Base-by-base conservation (phyloP, 371 early-diverging fungal genomes). In the Rhizopus stolonifer region DNA sequence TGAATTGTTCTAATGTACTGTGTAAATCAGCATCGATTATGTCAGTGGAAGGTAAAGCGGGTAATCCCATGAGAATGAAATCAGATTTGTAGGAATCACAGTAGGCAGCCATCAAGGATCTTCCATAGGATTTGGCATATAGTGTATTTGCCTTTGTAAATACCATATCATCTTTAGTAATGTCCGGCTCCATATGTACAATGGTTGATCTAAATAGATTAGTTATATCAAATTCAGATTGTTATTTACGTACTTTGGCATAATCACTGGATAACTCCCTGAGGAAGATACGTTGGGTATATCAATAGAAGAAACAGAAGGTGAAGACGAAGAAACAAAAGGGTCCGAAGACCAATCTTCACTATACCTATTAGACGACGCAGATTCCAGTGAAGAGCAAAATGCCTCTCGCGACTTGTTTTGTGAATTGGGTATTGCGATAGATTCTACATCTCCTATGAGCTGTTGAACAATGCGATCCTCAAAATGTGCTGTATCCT, bases 101-200 rank as follows among this genome's bases (percentile, higher is more conserved):
- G 33, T 79, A 83, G 8, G 78, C 70, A 22, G 70, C 83, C 84
- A 85, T 80, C 38, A 85, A 58, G 8, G 86, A 85, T 39, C 86
- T 73, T 7, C 84, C 86, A 49, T 82, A 85, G 7, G 83, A 83
- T 59, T 83, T 83, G 22, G 81, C 74, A 56, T 71, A 85, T 13
- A 85, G 48, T 15, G 69, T 60, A 61, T 82, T 74, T 21, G 75
- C 31, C 38, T 36, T 61, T 1, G 34, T 46, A 14, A 26, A 52
- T 15, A 60, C 19, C 10, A 15, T 19, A 19, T 39, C 10, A 5
- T 23, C 23, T 32, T 60, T 64, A 0, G 77, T 72, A 21, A 73
- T 77, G 50, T 77, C 77, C 8, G 77, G 77, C 42, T 65, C 67
- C 77, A 77, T 73, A 19, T 65, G 73, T 9, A 54, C 65, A 32